Evolutionary conservation across 2,329 filamentous ascomycete species (phyloP), one percentile per base, ranked within the genome.

Genomic region (Aciculosporium take): DNA sequence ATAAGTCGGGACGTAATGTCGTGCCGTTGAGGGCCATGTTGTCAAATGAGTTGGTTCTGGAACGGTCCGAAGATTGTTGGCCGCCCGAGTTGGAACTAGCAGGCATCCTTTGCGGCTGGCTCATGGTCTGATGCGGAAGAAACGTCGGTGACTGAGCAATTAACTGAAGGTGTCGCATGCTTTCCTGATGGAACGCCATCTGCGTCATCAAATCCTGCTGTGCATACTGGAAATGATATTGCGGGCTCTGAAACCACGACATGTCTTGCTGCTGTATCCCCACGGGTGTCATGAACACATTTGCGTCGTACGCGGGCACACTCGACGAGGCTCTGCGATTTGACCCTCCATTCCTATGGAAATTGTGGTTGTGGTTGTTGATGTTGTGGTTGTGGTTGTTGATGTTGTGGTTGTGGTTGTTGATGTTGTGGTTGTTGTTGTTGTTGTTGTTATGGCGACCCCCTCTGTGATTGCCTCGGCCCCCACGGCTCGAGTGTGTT

Each of bases 31-130:
- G 54, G 5, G 76, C 75, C 15, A 72, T 65, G 41, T 71, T 76
- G 50, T 81, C 76, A 51, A 79, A 74, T 10, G 75, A 79, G 52
- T 72, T 76, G 6, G 74, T 78, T 46, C 76, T 68, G 29, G 74
- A 71, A 47, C 76, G 61, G 51, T 74, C 66, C 24, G 60, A 53
- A 40, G 66, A 53, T 25, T 53, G 56, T 27, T 58, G 56, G 3
- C 45, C 51, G 3, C 44, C 50, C 1, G 54, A 48, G 7, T 45
- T 48, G 7, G 52, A 47, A 20, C 40, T 52, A n/a, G 49, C 45
- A 28, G 56, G 49, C 34, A 57, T 43, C 27, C 56, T 49, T 40
- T 58, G 56, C 24, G 53, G 51, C 51, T 66, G 60, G 17, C 52
- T 50, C 46, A 60, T 47, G 18, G 51, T 49, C 40, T 63, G 61